A percentile compares a stretch with the other conserved stretches of the same genome.
Conservation (phyloP, 495 filamentous ascomycete species). For the Glonium stellatum region DNA sequence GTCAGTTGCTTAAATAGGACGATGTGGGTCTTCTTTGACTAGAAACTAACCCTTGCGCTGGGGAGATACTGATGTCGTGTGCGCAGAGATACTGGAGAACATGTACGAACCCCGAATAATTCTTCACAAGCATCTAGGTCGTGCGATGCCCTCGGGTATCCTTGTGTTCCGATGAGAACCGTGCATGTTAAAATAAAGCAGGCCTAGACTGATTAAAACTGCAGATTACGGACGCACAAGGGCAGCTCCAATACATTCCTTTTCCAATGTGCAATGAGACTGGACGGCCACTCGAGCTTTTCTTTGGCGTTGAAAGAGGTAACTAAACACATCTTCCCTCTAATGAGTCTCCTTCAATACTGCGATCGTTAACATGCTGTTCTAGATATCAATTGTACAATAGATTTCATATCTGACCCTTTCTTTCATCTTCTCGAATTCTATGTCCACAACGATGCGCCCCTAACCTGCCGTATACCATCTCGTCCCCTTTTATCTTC, state of each 20-base stretch:
- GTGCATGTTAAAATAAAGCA: neutral
- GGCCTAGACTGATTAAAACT: neutral
- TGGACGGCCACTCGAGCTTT: constrained; percentile 66
- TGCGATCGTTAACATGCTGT: constrained; percentile 7
- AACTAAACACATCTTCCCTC: neutral
- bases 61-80: constrained; percentile 5
- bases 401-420: constrained; percentile 72
- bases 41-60: neutral
- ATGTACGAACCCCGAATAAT: constrained; percentile 41
- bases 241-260: constrained; percentile 87
- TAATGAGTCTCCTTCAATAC: neutral
- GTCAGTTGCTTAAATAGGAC: constrained; percentile 63
- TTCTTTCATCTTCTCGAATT: constrained; percentile 98
- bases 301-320: constrained; percentile 68
- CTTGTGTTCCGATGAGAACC: neutral
- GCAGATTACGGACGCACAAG: constrained; percentile 70
- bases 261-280: constrained; percentile 94
- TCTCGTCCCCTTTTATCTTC: constrained; percentile 54
- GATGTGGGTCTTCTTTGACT: constrained; percentile 41
- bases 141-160: too few relatives aligned
- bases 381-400: constrained; percentile 82
- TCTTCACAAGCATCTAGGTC: too few relatives aligned
- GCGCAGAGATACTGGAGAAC: constrained; percentile 53
- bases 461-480: constrained; percentile 85
- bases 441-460: constrained; percentile 95